A percentile compares a stretch with the other conserved stretches of the same genome.
These are phyloP conservation scores for Ampelocalamus luodianensis DNA, from an alignment of 176 grass and related monocot species.

Conservation along the genomic window DNA sequence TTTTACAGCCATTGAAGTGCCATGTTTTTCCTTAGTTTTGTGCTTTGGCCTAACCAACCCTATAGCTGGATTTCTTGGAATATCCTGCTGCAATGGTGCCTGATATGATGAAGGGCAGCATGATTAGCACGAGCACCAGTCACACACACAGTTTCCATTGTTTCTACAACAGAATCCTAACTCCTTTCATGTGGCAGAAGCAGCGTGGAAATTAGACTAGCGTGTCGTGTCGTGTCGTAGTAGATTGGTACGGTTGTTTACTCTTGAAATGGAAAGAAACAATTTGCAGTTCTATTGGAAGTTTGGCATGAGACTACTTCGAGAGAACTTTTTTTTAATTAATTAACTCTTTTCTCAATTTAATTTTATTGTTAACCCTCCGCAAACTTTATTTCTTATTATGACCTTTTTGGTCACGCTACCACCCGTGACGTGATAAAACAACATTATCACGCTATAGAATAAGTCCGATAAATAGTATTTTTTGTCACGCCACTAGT, in stretches of 20 bases:
- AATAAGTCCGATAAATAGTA: too few relatives aligned
- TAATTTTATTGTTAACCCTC: too few relatives aligned
- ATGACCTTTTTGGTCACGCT: too few relatives aligned
- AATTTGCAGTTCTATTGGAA: background rate
- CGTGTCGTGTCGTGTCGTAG: background rate
- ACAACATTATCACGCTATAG: too few relatives aligned
- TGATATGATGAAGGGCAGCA: background rate
- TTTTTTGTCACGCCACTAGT: too few relatives aligned
- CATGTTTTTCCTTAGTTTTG: background rate
- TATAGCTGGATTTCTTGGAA: background rate
- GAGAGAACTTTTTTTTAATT: too few relatives aligned
- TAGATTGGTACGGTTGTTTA: background rate
- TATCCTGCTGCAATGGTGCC: background rate
- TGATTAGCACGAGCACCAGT: background rate
- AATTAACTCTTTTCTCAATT: too few relatives aligned
- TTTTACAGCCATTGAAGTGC: background rate
- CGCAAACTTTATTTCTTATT: too few relatives aligned
- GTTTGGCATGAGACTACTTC: background rate
- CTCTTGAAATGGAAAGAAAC: background rate
- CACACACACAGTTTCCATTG: background rate
- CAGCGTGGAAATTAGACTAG: background rate
- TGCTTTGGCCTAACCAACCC: background rate
- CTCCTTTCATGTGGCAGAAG: background rate
- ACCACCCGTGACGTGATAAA: too few relatives aligned
- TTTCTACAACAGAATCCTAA: background rate